Percentiles rank a stretch among this genome's conserved stretches.
Conservation (phyloP, 805 yeast species). For the Limtongozyma cylindracea region DNA sequence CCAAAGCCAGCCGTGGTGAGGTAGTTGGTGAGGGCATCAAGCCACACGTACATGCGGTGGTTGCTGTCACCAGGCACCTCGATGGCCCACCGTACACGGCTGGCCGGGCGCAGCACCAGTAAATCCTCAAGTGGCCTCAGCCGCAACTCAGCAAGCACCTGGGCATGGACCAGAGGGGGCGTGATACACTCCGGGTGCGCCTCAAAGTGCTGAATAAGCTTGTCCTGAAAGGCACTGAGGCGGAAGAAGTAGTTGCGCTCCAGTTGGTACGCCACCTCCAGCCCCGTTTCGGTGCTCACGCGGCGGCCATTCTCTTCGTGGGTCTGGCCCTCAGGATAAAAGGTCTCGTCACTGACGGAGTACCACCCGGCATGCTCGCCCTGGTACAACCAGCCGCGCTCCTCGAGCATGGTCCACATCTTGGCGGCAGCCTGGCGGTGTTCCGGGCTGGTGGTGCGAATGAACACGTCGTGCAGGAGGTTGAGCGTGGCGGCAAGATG, state of each 20-base stretch:
- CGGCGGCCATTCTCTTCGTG: slow-evolving; percentile 9
- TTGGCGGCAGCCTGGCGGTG: slow-evolving; percentile 32
- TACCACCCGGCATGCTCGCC: slow-evolving; percentile 91
- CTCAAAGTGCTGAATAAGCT: slow-evolving; percentile 22
- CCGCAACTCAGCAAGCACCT: slow-evolving; percentile 23
- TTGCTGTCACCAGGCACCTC: slow-evolving; percentile 57
- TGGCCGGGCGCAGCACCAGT: slow-evolving; percentile 67
- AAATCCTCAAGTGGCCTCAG: slow-evolving; percentile 28
- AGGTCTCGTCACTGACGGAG: slow-evolving; percentile 81
- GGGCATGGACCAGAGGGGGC: slow-evolving; percentile 27
- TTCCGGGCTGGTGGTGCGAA: slow-evolving; percentile 74
- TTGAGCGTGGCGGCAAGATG: slow-evolving; percentile 29
- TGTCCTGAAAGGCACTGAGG: slow-evolving; percentile 30
- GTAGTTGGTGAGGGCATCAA: slow-evolving; percentile 81
- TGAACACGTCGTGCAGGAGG: slow-evolving; percentile 48
- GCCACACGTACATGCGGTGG: slow-evolving; percentile 87
- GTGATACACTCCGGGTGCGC: slow-evolving; percentile 30
- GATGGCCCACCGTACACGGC: slow-evolving; percentile 74
- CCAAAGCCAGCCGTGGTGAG: slow-evolving; percentile 44
- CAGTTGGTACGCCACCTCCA: slow-evolving; percentile 45
- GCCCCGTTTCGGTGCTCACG: slow-evolving; percentile 42
- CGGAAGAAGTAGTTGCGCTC: slow-evolving; percentile 80
- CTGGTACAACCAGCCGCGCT: slow-evolving; percentile 46
- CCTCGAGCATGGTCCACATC: slow-evolving; percentile 41
- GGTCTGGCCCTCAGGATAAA: slow-evolving; percentile 66